Evolutionary conservation across 108 stramenopile genomes (phyloP).

Genomic region (Cyclotella cryptica): DNA sequence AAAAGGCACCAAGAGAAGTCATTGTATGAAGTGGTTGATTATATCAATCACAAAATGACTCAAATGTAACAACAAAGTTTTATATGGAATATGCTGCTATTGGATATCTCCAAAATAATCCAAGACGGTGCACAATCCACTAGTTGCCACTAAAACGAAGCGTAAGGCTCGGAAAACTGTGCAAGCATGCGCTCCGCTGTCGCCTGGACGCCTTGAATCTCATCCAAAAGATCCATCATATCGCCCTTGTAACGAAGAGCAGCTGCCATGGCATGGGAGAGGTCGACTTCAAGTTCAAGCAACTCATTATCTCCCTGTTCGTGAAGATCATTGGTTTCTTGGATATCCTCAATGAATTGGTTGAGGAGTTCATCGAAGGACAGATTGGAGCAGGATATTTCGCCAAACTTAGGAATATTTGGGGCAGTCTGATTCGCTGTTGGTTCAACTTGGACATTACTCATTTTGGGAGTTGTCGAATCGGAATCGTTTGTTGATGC

Average conservation of each 20-base stretch:
- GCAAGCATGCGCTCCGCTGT: constrained; percentile 29
- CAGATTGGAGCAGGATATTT: constrained; percentile 8
- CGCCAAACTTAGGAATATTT: constrained; percentile 4
- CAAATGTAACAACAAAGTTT: no score
- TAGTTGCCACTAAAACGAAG: no score
- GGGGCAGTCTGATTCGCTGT: background rate
- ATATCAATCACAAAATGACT: no score
- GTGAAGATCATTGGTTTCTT: constrained; percentile 39
- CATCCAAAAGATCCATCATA: constrained; percentile 47
- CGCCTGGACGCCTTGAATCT: constrained; percentile 32
- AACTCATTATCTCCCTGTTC: constrained; percentile 42
- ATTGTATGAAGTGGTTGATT: no score
- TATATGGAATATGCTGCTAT: no score
- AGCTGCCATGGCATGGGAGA: constrained; percentile 44
- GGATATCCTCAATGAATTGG: constrained; percentile 36
- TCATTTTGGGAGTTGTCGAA: constrained; percentile 40
- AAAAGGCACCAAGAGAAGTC: no score
- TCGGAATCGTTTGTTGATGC: background rate
- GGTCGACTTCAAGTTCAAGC: constrained; percentile 49
- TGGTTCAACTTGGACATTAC: constrained; percentile 27
- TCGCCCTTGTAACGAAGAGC: constrained; percentile 51
- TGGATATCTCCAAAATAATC: no score
- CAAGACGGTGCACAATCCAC: no score
- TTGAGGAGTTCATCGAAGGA: constrained; percentile 48
- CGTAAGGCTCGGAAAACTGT: background rate